Evolutionary conservation across 148 eudicot species (phyloP).

Genomic region (Rhododendron williamsianum): DNA sequence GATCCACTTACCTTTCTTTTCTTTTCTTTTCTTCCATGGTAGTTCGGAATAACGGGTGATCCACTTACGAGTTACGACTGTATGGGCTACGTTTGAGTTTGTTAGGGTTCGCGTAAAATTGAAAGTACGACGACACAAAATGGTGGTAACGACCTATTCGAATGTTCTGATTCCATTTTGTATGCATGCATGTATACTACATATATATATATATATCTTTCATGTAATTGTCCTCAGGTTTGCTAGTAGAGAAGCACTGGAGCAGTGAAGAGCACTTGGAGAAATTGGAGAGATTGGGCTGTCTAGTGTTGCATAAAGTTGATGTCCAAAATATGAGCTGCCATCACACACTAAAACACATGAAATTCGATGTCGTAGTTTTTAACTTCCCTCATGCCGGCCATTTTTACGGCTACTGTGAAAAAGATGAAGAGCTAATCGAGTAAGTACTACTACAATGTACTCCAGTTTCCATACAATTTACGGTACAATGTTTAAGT

Average conservation of each 20-base stretch:
- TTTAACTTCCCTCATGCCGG: conserved; percentile 34
- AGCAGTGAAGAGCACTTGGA: conserved; percentile 12
- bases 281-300: conserved; percentile 7
- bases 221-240: not conserved
- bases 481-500: too few species aligned
- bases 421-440: not conserved
- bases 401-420: not conserved
- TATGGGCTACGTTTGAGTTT: not conserved
- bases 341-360: conserved; percentile 7
- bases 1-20: not conserved
- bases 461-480: too few species aligned
- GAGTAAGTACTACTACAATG: not conserved
- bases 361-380: conserved; percentile 23
- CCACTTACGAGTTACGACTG: not conserved
- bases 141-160: not conserved
- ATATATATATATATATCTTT: not conserved
- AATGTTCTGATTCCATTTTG: not conserved
- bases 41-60: too few species aligned
- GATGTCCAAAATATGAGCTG: conserved; percentile 20
- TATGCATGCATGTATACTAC: not conserved
- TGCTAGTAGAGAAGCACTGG: conserved; percentile 8
- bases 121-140: too few species aligned
- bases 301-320: conserved; percentile 23
- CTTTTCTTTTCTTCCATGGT: too few species aligned
- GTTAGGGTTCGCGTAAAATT: not conserved